A percentile compares a stretch with the other conserved stretches of the same genome.
phyloP scores from a whole-genome alignment of 31 red algal species.

The Endocladia muricata region DNA sequence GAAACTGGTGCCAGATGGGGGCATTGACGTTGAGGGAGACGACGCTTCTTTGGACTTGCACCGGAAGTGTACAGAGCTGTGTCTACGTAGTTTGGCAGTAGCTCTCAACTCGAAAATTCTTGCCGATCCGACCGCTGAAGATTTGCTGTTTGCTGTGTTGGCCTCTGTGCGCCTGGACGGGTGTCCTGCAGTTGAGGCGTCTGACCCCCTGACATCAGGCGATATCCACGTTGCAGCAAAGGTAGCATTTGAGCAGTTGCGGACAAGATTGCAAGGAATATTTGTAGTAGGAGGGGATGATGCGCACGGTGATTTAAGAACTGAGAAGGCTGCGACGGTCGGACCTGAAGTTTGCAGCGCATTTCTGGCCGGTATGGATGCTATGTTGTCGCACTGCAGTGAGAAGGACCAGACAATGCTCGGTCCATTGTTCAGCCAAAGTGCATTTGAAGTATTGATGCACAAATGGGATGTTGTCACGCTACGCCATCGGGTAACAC shows the following conservation, averaged over 20 bases:
- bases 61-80: slow-evolving; percentile 32
- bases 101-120: slow-evolving; percentile 26
- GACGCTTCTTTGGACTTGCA: slow-evolving; percentile 13
- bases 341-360: slow-evolving; percentile 41
- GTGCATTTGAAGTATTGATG: slow-evolving; percentile 23
- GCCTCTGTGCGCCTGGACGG: slow-evolving; percentile 47
- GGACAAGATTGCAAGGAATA: not conserved
- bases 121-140: slow-evolving; percentile 16
- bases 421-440: slow-evolving; percentile 34
- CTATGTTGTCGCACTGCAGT: slow-evolving; percentile 37
- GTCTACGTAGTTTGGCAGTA: slow-evolving; percentile 41
- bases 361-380: slow-evolving; percentile 46
- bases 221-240: slow-evolving; percentile 59
- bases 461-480: slow-evolving; percentile 28
- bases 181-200: slow-evolving; percentile 25
- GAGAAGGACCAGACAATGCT: slow-evolving; percentile 15
- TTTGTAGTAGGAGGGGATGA: slow-evolving; percentile 24
- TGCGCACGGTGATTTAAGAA: not conserved
- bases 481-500: slow-evolving; percentile 12
- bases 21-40: not conserved
- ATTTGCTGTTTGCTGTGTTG: slow-evolving; percentile 52
- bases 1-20: slow-evolving; percentile 25
- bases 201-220: slow-evolving; percentile 39
- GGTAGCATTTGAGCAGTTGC: slow-evolving; percentile 47
- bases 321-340: not conserved